Evolutionary conservation across 2,329 filamentous ascomycete species (phyloP).

Genomic region (Cryoendolithus antarcticus): DNA sequence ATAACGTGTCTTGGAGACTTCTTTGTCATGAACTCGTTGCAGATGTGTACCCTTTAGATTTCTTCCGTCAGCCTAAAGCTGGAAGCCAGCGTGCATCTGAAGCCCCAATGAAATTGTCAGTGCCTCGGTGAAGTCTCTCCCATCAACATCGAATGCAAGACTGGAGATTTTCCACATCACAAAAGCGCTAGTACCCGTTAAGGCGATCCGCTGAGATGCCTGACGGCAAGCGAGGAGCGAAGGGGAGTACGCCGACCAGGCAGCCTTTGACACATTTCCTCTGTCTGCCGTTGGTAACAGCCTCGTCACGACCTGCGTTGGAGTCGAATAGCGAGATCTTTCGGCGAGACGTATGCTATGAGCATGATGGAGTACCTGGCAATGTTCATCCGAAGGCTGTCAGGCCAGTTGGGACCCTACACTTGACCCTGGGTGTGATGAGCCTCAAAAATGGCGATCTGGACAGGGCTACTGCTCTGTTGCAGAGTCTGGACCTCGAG

Average conservation of each 20-base stretch:
- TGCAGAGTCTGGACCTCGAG: slow-evolving; percentile 16
- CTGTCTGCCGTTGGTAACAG: slow-evolving; percentile 58
- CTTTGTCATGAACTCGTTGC: too few relatives aligned
- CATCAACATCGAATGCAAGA: too few relatives aligned
- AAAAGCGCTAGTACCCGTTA: too few relatives aligned
- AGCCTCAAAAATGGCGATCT: slow-evolving; percentile 47
- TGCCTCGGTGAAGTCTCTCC: too few relatives aligned
- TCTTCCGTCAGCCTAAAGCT: too few relatives aligned
- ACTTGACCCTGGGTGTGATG: slow-evolving; percentile 83
- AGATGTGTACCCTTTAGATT: too few relatives aligned
- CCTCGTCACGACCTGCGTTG: slow-evolving; percentile 50
- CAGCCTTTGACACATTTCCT: slow-evolving; percentile 59
- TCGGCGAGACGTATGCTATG: slow-evolving; percentile 38
- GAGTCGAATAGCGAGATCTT: slow-evolving; percentile 51
- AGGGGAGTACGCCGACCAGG: slow-evolving; percentile 11
- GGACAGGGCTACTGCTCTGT: slow-evolving; percentile 31
- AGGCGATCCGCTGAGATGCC: too few relatives aligned
- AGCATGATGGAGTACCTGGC: slow-evolving; percentile 1
- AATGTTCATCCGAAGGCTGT: slow-evolving; percentile 43
- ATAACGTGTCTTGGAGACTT: too few relatives aligned
- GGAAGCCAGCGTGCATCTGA: too few relatives aligned
- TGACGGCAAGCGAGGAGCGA: too few relatives aligned
- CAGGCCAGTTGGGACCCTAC: slow-evolving; percentile 65
- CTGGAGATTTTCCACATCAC: too few relatives aligned
- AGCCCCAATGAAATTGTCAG: too few relatives aligned